Percentiles rank a stretch among this genome's conserved stretches.
phyloP scores from a whole-genome alignment of 2,329 filamentous ascomycete species.

The Aspergillus sp. region DNA sequence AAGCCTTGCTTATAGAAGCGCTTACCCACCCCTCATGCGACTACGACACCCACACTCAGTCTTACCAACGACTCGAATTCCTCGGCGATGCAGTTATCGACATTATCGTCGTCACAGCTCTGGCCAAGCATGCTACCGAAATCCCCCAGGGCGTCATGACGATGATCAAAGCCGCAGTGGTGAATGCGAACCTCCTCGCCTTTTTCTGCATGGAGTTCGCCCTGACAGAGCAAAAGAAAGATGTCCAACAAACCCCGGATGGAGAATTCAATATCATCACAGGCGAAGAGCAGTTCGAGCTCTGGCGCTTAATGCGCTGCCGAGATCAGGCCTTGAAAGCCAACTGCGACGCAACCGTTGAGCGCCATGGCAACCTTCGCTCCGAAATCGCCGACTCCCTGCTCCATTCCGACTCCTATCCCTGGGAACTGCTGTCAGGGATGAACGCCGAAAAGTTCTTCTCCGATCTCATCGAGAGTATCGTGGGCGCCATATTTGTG shows the following conservation, averaged over 20 bases:
- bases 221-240: slow-evolving; percentile 6
- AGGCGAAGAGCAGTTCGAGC: slow-evolving; percentile 28
- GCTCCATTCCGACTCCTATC: slow-evolving; percentile 48
- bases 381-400: slow-evolving; percentile 45
- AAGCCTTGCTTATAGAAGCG: slow-evolving; percentile 63
- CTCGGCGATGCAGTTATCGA: slow-evolving; percentile 81
- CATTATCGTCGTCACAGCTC: slow-evolving; percentile 54
- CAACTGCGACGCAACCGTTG: slow-evolving; percentile 10
- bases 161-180: slow-evolving; percentile 61
- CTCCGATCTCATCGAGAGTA: slow-evolving; percentile 71
- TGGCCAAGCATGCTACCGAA: slow-evolving; percentile 20
- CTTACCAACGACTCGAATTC: slow-evolving; percentile 74
- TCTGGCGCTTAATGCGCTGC: slow-evolving; percentile 62
- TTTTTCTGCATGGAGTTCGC: slow-evolving; percentile 58
- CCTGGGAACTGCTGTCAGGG: slow-evolving; percentile 63
- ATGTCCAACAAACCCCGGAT: slow-evolving; percentile 3
- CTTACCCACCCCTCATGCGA: slow-evolving; percentile 65
- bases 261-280: slow-evolving; percentile 17
- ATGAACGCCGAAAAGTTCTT: slow-evolving; percentile 66
- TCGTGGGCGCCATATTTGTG: slow-evolving; percentile 75
- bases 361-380: slow-evolving; percentile 43
- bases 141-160: slow-evolving; percentile 60
- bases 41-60: slow-evolving; percentile 41
- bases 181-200: slow-evolving; percentile 70
- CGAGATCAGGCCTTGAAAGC: slow-evolving; percentile 7